Evolutionary conservation across 306 rosid species (phyloP), one percentile per base, ranked within the genome.

Genomic region (Heteromeles arbutifolia): DNA sequence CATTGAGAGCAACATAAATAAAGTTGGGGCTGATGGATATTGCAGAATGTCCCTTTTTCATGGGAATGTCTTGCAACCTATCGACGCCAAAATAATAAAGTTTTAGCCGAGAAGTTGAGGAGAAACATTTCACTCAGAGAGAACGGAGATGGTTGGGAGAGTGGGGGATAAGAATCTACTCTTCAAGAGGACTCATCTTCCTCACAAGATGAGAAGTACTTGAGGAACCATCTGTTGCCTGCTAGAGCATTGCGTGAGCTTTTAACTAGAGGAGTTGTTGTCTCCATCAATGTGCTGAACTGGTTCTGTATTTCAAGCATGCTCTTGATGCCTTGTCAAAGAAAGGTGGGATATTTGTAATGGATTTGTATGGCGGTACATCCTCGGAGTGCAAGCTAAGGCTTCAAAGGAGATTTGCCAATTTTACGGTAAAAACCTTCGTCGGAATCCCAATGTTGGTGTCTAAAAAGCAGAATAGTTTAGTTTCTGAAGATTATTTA

Each of bases 231-330:
- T 75, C 65, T 75, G 11, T 78, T 79, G 70, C 86, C 88, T 76
- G 84, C 87, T 26, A 86, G 97, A 82, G 96, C 90, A 94, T 91
- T 41, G 89, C 88, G 57, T 94, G 97, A 37, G 97, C 98, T 65
- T 94, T 94, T 74, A 94, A 94, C 87, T 94, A 90, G 88, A 91
- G 97, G 86, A 90, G 97, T 71, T 94, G 98, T 54, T 94, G 98
- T 86, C 97, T 94, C 54, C 96, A 94, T 87, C 84, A 85, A 69
- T 89, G 97, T 48, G 86, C 86, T 8, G 97, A 90, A 22, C 83
- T 94, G 79, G 88, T 91, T 79, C 70, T 75, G 83, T 91, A 91
- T 94, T 91, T 88, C 85, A 90, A 89, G 87, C 97, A 88, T 79
- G 87, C 87, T 24, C 87, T 62, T 65, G 77, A 77, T 71, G 83